phyloP scores from a whole-genome alignment of 2,329 filamentous ascomycete genomes.

The Monosporascus sp. region DNA sequence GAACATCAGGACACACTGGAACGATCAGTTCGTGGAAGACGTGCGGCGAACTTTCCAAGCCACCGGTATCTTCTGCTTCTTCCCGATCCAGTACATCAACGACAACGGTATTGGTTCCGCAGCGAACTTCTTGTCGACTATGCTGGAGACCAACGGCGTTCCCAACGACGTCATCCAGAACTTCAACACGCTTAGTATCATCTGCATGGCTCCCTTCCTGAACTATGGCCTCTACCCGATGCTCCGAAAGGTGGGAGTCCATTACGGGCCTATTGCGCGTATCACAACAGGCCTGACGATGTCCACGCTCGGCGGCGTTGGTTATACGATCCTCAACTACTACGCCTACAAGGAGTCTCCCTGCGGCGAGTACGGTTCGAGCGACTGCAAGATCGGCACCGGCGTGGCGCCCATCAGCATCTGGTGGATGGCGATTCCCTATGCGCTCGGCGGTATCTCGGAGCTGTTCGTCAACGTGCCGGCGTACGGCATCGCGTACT shows the following conservation, averaged over 20 bases:
- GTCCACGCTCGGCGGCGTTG: slow-evolving; percentile 40
- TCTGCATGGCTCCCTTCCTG: slow-evolving; percentile 39
- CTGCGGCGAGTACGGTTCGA: slow-evolving; percentile 36
- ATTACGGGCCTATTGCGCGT: slow-evolving; percentile 42
- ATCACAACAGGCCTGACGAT: slow-evolving; percentile 47
- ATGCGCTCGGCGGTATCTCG: slow-evolving; percentile 45
- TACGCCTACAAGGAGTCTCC: slow-evolving; percentile 38
- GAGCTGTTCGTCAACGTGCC: slow-evolving; percentile 48
- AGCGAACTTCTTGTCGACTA: slow-evolving; percentile 41
- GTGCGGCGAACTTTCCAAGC: slow-evolving; percentile 54
- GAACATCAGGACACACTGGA: slow-evolving; percentile 41
- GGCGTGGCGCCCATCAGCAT: slow-evolving; percentile 41
- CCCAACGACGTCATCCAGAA: slow-evolving; percentile 46
- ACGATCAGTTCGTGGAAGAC: slow-evolving; percentile 64
- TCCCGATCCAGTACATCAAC: slow-evolving; percentile 40
- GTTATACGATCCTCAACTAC: slow-evolving; percentile 37
- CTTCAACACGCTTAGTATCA: slow-evolving; percentile 46
- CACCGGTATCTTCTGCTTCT: slow-evolving; percentile 55
- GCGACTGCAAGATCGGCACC: slow-evolving; percentile 27
- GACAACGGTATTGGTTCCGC: slow-evolving; percentile 47
- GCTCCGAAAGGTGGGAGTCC: slow-evolving; percentile 34
- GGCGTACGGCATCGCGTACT: slow-evolving; percentile 48
- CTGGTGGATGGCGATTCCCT: slow-evolving; percentile 53
- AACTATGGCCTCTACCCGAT: slow-evolving; percentile 43
- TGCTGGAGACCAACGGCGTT: slow-evolving; percentile 42